Evolutionary conservation across 176 grass and related monocot genomes (phyloP), one percentile per base, ranked within the genome.

Genomic region (Oryza glaberrima): DNA sequence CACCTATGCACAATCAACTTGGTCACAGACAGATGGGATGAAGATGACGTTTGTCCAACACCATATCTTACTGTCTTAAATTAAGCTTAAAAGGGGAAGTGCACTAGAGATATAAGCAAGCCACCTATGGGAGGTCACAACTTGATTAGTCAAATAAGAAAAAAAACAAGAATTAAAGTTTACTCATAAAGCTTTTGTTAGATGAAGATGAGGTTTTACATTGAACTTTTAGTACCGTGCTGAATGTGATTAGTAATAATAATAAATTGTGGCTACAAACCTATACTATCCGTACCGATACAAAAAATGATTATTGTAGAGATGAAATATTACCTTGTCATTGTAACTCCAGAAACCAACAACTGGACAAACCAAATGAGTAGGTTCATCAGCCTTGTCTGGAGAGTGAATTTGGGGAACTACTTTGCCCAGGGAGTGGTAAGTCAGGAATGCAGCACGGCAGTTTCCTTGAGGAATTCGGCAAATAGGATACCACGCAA

Each of bases 401-500:
- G 43, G 41, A 11, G 35, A 46, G n/a, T 7, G 54, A 82, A 56
- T 82, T 69, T 19, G 78, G 67, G 69, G 73, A 85, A 90, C 80
- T 54, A 90, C 79, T 74, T 83, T 65, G 1, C 88, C 75, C 4
- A 83, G 26, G n/a, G 68, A 83, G 68, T 90, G 88, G 77, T 86
- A 90, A 3, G 88, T 86, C 9, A 90, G 70, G 81, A 90, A 90
- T 28, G 84, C 34, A 74, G 73, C 68, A 73, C 14, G 68, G 5
- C 65, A 69, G 7, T 67, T 86, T 34, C 69, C 34, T 68, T 61
- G 26, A 69, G 88, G 88, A 79, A 90, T 82, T 32, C 78, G 69
- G 70, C 43, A 90, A 82, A 86, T 86, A 69, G 88, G 88, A 67
- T 90, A 83, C 88, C 84, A 86, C 49, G 88, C 75, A 86, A 90